These are phyloP conservation scores for Gyromitra esculenta DNA, from an alignment of 2,329 filamentous ascomycete genomes.

Conservation along the genomic window DNA sequence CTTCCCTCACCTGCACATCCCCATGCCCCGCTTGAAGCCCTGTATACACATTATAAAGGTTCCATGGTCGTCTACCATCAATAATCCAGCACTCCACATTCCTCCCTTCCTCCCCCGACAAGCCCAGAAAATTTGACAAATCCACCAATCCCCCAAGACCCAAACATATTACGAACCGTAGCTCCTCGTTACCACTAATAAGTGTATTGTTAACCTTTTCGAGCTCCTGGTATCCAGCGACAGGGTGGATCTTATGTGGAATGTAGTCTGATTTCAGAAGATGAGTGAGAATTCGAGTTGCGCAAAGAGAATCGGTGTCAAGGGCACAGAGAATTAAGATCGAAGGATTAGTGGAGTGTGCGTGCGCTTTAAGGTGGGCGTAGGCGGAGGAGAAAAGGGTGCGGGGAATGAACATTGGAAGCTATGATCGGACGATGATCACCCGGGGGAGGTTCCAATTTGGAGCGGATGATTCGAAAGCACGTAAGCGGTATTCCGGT, in stretches of 20 bases:
- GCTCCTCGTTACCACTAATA: conserved; percentile 56
- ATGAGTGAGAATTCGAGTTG: conserved; percentile 89
- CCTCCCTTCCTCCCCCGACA: conserved; percentile 70
- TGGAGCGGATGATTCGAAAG: not conserved
- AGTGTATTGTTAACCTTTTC: conserved; percentile 64
- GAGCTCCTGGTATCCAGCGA: conserved; percentile 91
- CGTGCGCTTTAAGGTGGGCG: conserved; percentile 86
- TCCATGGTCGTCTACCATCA: conserved; percentile 92
- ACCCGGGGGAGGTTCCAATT: not conserved
- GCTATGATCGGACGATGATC: conserved; percentile 29
- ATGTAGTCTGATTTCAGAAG: conserved; percentile 98
- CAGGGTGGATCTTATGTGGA: conserved; percentile 94
- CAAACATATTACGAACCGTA: conserved; percentile 79
- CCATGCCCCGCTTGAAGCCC: conserved; percentile 62
- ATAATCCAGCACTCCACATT: conserved; percentile 96
- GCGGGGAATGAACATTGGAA: conserved; percentile 90
- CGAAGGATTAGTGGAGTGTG: conserved; percentile 77
- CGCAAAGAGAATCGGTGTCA: conserved; percentile 94
- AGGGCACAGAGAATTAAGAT: conserved; percentile 92
- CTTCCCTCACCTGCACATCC: conserved; percentile 14
- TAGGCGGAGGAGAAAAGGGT: conserved; percentile 90
- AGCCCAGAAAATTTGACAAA: conserved; percentile 78
- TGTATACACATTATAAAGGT: conserved; percentile 90
- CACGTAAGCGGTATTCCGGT: conserved; percentile 6
- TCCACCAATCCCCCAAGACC: conserved; percentile 93